A percentile compares a stretch with the other conserved stretches of the same genome.
phyloP scores from a whole-genome alignment of 2,329 filamentous ascomycete genomes.

The Paramyrothecium roridum region DNA sequence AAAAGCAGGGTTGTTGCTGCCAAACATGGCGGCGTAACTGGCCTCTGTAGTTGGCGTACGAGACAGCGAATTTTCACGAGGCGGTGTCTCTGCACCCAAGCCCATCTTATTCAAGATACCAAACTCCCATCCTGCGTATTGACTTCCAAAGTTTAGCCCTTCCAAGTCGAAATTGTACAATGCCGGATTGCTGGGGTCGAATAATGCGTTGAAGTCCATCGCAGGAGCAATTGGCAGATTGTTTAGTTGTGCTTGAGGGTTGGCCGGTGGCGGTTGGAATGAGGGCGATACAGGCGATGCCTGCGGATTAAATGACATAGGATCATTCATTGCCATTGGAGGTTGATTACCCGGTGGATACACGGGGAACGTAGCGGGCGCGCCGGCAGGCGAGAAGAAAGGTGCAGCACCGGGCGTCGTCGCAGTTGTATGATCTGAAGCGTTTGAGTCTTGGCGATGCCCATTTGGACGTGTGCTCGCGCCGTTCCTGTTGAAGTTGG shows the following conservation, averaged over 20 bases:
- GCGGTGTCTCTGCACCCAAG: conserved; percentile 67
- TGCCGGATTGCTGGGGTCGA: conserved; percentile 88
- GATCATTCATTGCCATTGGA: conserved; percentile 45
- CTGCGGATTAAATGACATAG: conserved; percentile 57
- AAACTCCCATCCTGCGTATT: conserved; percentile 94
- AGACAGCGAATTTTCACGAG: conserved; percentile 58
- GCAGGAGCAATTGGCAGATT: conserved; percentile 48
- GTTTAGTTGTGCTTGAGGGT: conserved; percentile 43
- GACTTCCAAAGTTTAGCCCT: conserved; percentile 83
- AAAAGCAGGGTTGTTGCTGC: conserved; percentile 46
- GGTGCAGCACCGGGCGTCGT: conserved; percentile 35
- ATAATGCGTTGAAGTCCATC: conserved; percentile 60
- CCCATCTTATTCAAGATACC: conserved; percentile 96
- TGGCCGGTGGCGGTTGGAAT: conserved; percentile 56
- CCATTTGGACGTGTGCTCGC: conserved; percentile 42
- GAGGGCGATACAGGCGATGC: conserved; percentile 73
- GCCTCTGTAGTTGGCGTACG: conserved; percentile 33
- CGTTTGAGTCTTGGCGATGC: conserved; percentile 44
- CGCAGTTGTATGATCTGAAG: conserved; percentile 38
- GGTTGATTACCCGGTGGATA: conserved; percentile 44
- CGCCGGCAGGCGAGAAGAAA: conserved; percentile 45
- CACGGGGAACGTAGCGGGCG: conserved; percentile 45
- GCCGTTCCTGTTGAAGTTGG: conserved; percentile 61
- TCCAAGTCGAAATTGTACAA: conserved; percentile 96
- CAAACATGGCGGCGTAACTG: conserved; percentile 45